Percentiles rank a stretch among this genome's conserved stretches.
These are phyloP conservation scores for Schizopora paradoxa DNA, from an alignment of 1,284 basidiomycete species.

Conservation along the genomic window DNA sequence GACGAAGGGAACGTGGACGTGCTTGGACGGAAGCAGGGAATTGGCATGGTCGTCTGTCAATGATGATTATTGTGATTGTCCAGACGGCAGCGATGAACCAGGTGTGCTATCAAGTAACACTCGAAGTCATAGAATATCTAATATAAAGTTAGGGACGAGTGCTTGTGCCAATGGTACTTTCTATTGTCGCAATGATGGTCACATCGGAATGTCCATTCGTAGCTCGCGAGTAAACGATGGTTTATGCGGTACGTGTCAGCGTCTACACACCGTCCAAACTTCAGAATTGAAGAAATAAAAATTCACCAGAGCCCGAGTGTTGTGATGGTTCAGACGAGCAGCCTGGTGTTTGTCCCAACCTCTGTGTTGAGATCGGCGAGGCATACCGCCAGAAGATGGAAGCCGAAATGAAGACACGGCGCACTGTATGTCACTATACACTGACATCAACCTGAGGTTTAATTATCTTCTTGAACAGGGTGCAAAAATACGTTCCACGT, in stretches of 20 bases:
- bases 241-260: slow-evolving; percentile 70
- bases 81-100: slow-evolving; percentile 91
- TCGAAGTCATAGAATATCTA: slow-evolving; percentile 14
- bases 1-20: slow-evolving; percentile 55
- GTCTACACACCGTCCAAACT: neutral
- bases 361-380: slow-evolving; percentile 74
- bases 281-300: slow-evolving; percentile 1
- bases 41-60: slow-evolving; percentile 80
- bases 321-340: slow-evolving; percentile 97
- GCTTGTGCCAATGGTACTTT: slow-evolving; percentile 79
- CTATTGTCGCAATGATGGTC: slow-evolving; percentile 87
- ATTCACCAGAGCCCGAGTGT: slow-evolving; percentile 78
- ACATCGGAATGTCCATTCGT: slow-evolving; percentile 76
- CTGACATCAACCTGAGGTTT: neutral
- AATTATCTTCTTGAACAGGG: slow-evolving; percentile 46
- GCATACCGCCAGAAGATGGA: slow-evolving; percentile 61
- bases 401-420: slow-evolving; percentile 71
- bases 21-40: slow-evolving; percentile 66
- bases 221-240: slow-evolving; percentile 91
- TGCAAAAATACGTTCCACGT: slow-evolving; percentile 84
- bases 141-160: slow-evolving; percentile 89
- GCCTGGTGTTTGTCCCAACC: slow-evolving; percentile 73
- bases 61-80: slow-evolving; percentile 94
- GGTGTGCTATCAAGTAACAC: slow-evolving; percentile 38
- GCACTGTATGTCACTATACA: slow-evolving; percentile 52